phyloP scores from a whole-genome alignment of 2,329 filamentous ascomycete species.

The Pyrenophora seminiperda region DNA sequence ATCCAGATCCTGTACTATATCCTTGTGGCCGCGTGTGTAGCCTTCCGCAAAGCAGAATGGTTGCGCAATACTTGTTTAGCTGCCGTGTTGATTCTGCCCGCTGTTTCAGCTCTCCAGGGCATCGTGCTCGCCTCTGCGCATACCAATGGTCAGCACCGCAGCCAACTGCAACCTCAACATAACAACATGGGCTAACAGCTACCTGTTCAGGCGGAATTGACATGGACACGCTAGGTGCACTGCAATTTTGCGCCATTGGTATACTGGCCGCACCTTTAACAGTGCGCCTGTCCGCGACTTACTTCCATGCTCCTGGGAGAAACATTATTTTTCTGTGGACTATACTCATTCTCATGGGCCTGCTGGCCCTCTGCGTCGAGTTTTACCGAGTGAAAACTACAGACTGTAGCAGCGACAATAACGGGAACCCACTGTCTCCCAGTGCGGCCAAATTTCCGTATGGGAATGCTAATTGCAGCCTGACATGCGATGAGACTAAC shows the following conservation, averaged over 20 bases:
- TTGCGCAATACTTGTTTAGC: conserved; percentile 67
- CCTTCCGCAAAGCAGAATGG: conserved; percentile 65
- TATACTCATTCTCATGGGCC: conserved; percentile 62
- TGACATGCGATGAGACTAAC: conserved; percentile 53
- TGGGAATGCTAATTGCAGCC: conserved; percentile 50
- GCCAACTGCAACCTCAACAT: conserved; percentile 6
- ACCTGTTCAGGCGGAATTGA: conserved; percentile 62
- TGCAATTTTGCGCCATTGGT: conserved; percentile 69
- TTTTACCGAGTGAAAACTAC: conserved; percentile 62
- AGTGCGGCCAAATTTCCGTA: conserved; percentile 54
- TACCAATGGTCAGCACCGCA: conserved; percentile 57
- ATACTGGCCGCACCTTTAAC: conserved; percentile 68
- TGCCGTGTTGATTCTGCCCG: conserved; percentile 63
- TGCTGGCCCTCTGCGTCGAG: conserved; percentile 67
- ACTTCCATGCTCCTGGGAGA: conserved; percentile 66
- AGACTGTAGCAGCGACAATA: conserved; percentile 51
- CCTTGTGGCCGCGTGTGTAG: conserved; percentile 65
- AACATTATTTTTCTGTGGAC: conserved; percentile 73
- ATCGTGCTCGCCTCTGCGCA: conserved; percentile 66
- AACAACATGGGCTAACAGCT: conserved; percentile 16
- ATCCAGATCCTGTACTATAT: conserved; percentile 57
- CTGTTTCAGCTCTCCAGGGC: conserved; percentile 67
- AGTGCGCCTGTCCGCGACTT: conserved; percentile 65
- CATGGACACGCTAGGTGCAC: conserved; percentile 71
- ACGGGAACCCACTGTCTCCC: conserved; percentile 45